Conservation (phyloP, 176 grass and related monocot genomes). For the Zoysia japonica region DNA sequence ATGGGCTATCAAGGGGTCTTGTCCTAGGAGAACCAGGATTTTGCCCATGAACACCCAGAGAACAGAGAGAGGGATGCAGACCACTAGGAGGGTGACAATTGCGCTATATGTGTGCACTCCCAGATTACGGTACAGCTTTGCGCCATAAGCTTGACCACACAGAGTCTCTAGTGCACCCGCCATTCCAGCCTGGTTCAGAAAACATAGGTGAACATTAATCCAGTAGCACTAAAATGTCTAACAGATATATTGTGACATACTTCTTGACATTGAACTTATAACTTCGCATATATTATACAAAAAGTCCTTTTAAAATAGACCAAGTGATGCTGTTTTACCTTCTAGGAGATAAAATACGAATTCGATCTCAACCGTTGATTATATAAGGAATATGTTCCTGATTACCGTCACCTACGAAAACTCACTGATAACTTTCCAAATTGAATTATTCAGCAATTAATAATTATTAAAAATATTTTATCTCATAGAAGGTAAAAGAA, state of each 20-base stretch:
- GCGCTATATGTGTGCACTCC: conserved; percentile 69
- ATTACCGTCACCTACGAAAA: too few relatives aligned
- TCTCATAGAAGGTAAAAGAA: too few relatives aligned
- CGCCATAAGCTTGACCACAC: conserved; percentile 81
- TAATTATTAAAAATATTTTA: too few relatives aligned
- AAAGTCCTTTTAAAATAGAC: too few relatives aligned
- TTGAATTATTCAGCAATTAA: too few relatives aligned
- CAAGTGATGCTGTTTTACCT: too few relatives aligned
- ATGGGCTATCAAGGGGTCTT: conserved; percentile 62
- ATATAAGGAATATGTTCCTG: too few relatives aligned
- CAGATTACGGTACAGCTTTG: conserved; percentile 64
- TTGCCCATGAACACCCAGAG: conserved; percentile 74
- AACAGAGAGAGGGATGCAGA: conserved; percentile 63
- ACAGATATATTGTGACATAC: background rate
- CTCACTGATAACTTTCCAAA: too few relatives aligned
- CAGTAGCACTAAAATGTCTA: background rate
- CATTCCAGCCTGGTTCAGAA: conserved; percentile 61
- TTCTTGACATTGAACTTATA: too few relatives aligned
- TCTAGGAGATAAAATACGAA: too few relatives aligned
- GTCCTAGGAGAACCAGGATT: conserved; percentile 59
- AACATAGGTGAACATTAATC: background rate
- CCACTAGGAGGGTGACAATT: conserved; percentile 60
- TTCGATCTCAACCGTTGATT: too few relatives aligned
- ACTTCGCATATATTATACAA: too few relatives aligned
- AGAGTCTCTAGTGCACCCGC: conserved; percentile 78